Conservation (phyloP, 192 early-diverging fungal genomes). For the Mortierella alpina region DNA sequence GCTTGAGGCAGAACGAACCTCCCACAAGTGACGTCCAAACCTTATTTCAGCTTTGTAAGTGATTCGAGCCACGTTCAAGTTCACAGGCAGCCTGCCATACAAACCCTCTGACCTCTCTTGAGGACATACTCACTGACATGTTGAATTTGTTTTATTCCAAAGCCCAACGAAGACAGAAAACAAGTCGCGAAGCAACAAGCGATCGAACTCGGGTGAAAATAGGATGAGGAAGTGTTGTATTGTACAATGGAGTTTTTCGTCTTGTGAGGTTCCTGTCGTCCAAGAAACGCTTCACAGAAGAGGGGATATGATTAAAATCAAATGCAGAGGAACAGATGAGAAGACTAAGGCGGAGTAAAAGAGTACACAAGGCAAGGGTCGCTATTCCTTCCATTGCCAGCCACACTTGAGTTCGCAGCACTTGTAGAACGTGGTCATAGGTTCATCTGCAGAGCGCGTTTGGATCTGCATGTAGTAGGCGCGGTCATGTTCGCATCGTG, state of each 20-base stretch:
- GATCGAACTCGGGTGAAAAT: too few relatives aligned
- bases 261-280: background rate
- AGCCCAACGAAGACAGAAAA: too few relatives aligned
- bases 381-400: conserved; percentile 75
- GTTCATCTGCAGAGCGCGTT: conserved; percentile 95
- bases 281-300: background rate
- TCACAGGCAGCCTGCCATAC: too few relatives aligned
- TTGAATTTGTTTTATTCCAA: too few relatives aligned
- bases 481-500: conserved; percentile 74
- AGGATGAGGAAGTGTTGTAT: too few relatives aligned
- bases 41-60: background rate
- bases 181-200: too few relatives aligned
- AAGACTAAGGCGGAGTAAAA: background rate
- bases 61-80: too few relatives aligned
- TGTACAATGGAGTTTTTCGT: background rate
- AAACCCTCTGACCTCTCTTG: too few relatives aligned
- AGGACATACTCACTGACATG: too few relatives aligned
- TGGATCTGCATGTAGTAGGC: conserved; percentile 92
- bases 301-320: background rate
- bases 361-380: background rate
- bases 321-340: background rate
- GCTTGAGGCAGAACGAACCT: background rate
- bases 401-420: conserved; percentile 77
- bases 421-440: conserved; percentile 92
- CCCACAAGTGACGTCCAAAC: background rate